Conservation (phyloP, 352 stramenopile species). For the Pythium phragmitis region DNA sequence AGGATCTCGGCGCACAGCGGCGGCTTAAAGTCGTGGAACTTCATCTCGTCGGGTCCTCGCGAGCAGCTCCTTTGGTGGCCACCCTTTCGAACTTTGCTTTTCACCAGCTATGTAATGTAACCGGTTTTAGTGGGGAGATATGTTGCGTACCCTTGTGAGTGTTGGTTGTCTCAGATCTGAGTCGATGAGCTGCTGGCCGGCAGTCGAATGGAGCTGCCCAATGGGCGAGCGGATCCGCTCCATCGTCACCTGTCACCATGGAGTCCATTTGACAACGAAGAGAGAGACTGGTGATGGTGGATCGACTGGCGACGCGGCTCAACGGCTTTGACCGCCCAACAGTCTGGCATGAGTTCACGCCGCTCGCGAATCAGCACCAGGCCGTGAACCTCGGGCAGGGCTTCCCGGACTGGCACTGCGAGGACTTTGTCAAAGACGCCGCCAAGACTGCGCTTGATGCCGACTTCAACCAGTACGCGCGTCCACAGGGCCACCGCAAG, state of each 20-base stretch:
- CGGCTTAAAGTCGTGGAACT: slow-evolving; percentile 83
- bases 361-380: slow-evolving; percentile 81
- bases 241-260: slow-evolving; percentile 7
- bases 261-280: background rate
- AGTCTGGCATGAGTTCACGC: slow-evolving; percentile 89
- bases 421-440: slow-evolving; percentile 93
- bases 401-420: slow-evolving; percentile 93
- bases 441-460: slow-evolving; percentile 91
- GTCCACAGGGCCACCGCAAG: slow-evolving; percentile 86
- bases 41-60: slow-evolving; percentile 35
- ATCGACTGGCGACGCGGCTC: slow-evolving; percentile 60
- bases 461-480: slow-evolving; percentile 94
- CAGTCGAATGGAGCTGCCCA: slow-evolving; percentile 1
- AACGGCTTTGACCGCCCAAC: slow-evolving; percentile 76
- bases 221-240: slow-evolving; percentile 10
- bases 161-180: slow-evolving; percentile 7
- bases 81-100: slow-evolving; percentile 7
- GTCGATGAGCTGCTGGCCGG: background rate
- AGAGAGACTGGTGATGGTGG: slow-evolving; percentile 35
- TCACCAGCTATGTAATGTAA: background rate
- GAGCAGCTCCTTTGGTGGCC: background rate
- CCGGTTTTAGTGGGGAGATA: slow-evolving; percentile 15
- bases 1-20: slow-evolving; percentile 75
- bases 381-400: slow-evolving; percentile 94
- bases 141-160: background rate